These are phyloP conservation scores for Periglandula ipomoeae DNA, from an alignment of 2,329 filamentous ascomycete genomes.

Conservation along the genomic window DNA sequence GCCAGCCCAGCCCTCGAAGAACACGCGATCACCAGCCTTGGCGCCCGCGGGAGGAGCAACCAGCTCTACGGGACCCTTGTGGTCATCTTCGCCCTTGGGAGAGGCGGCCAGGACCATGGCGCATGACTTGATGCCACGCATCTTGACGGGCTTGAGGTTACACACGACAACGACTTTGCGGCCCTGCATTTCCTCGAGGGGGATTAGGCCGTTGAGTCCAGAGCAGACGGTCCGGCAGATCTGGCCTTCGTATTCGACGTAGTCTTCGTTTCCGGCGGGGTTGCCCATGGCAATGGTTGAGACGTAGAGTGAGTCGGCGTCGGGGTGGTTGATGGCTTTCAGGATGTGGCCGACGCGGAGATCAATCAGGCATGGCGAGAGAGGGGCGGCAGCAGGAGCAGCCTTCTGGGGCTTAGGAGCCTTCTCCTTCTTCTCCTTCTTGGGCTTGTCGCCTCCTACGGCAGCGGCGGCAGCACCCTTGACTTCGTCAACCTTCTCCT, in stretches of 20 bases:
- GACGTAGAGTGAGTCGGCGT: constrained; percentile 92
- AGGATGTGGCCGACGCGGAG: constrained; percentile 95
- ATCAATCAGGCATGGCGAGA: constrained; percentile 81
- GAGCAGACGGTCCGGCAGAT: constrained; percentile 94
- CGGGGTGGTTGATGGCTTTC: constrained; percentile 90
- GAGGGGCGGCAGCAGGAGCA: constrained; percentile 60
- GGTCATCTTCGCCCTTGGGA: constrained; percentile 73
- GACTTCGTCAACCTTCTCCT: constrained; percentile 45
- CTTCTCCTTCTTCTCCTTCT: constrained; percentile 90
- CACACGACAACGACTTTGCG: constrained; percentile 93
- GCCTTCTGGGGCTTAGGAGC: constrained; percentile 65
- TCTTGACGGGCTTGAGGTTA: constrained; percentile 98
- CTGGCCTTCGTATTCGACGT: constrained; percentile 83
- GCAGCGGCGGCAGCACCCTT: constrained; percentile 27
- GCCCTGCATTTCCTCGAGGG: constrained; percentile 91
- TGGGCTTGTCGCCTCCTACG: constrained; percentile 35
- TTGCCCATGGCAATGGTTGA: constrained; percentile 95
- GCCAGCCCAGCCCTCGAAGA: constrained; percentile 89
- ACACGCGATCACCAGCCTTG: constrained; percentile 77
- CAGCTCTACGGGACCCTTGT: constrained; percentile 86
- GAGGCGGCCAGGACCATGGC: constrained; percentile 95
- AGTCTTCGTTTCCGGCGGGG: constrained; percentile 70
- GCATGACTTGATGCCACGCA: constrained; percentile 73
- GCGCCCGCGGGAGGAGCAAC: constrained; percentile 72
- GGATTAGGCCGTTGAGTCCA: constrained; percentile 85